Evolutionary conservation across 129 eudicot species (phyloP), one percentile per base, ranked within the genome.

Genomic region (Flaveria linearis): DNA sequence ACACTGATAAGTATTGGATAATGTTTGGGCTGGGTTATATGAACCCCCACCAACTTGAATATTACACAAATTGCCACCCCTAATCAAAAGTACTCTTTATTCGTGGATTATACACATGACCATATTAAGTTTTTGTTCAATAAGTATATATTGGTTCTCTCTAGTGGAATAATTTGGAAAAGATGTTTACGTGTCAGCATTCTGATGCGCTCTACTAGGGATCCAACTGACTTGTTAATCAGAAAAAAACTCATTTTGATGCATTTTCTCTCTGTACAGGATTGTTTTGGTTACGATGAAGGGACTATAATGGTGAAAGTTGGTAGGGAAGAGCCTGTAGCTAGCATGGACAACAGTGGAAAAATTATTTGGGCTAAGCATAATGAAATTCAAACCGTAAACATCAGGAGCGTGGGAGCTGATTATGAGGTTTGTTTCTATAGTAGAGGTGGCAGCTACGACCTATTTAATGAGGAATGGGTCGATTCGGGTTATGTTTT

Each of bases 361-460:
- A 93, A 93, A 83, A 88, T 92, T 14, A 90, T 92, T 57, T 93
- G 96, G 96, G 96, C 98, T 36, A 93, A 86, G 88, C 95, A 90
- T 71, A 93, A 93, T 78, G 98, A 90, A 72, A 86, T 93, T 75
- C 98, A 93, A 77, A 93, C 96, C 9, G 98, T 88, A 16, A 89
- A 90, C 80, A 83, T 93, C 55, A 85, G 79, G 83, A 89, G 95
- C 63, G 92, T 90, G 45, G 96, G 95, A 64, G 87, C 96, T 64
- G 95, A 86, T 78, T 85, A 88, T 76, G 98, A 88, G 95, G 98
- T 93, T 61, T 84, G 57, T 20, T 45, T 68, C 45, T 77, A 11
- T 61, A 61, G 1, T 23, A 56, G 39, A 60, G 39, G 39, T 26
- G 64, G 66, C 33, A 60, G n/a, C n/a, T 60, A 14, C 1, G 9